These are phyloP conservation scores for Alternaria gansuensis DNA, from an alignment of 2,329 filamentous ascomycete genomes.

Conservation along the genomic window DNA sequence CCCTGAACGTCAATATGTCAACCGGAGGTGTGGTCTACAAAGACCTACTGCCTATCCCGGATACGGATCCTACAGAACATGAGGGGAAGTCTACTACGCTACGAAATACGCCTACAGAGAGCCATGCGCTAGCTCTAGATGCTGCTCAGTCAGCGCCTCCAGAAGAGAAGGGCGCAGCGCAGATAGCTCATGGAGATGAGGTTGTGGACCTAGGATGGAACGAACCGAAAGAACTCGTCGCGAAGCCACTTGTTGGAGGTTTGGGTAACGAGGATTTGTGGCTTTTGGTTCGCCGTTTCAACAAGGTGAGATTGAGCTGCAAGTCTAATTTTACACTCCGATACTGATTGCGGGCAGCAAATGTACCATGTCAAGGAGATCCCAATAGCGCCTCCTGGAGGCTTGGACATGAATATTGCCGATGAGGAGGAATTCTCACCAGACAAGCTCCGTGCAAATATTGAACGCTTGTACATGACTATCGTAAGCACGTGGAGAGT, in stretches of 20 bases:
- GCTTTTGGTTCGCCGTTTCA: constrained; percentile 75
- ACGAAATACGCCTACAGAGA: constrained; percentile 56
- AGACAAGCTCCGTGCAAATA: constrained; percentile 78
- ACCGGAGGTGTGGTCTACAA: constrained; percentile 47
- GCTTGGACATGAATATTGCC: constrained; percentile 80
- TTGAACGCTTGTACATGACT: constrained; percentile 84
- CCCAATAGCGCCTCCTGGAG: constrained; percentile 66
- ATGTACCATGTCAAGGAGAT: constrained; percentile 76
- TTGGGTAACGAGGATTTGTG: constrained; percentile 77
- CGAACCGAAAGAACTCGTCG: constrained; percentile 64
- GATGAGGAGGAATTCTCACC: constrained; percentile 86
- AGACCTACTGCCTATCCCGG: constrained; percentile 50
- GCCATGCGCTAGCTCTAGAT: constrained; percentile 58
- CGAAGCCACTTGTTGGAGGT: constrained; percentile 70
- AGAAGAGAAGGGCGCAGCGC: constrained; percentile 57
- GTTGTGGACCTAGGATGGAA: constrained; percentile 77
- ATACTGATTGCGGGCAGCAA: constrained; percentile 57
- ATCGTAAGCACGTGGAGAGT: constrained; percentile 56
- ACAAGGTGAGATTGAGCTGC: constrained; percentile 63
- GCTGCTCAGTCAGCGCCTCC: constrained; percentile 47
- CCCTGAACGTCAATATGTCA: constrained; percentile 36
- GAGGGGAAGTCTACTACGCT: constrained; percentile 47
- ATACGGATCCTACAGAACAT: constrained; percentile 42
- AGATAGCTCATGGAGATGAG: constrained; percentile 58
- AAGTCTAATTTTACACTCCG: background rate